Conservation (phyloP, 352 stramenopile genomes). For the Globisporangium parvum region DNA sequence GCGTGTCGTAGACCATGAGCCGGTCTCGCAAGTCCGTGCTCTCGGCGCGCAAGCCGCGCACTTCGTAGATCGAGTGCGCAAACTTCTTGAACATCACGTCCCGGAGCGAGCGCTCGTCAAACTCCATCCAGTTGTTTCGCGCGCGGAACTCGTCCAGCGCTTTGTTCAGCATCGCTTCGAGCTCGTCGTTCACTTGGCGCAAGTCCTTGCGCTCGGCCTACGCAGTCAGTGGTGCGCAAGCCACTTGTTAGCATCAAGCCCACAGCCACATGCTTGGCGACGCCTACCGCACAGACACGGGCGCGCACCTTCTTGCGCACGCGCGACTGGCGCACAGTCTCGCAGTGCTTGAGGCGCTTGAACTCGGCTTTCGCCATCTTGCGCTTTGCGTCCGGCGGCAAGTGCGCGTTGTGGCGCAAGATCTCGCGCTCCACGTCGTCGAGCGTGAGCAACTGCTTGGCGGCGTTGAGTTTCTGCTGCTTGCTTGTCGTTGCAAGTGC, state of each 20-base stretch:
- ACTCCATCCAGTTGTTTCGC: slow-evolving; percentile 39
- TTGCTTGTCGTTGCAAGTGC: not conserved
- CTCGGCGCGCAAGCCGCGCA: slow-evolving; percentile 41
- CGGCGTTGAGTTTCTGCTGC: slow-evolving; percentile 5
- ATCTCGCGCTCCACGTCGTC: slow-evolving; percentile 58
- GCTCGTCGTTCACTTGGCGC: slow-evolving; percentile 45
- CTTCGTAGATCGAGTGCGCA: slow-evolving; percentile 69
- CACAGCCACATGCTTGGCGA: too few species aligned
- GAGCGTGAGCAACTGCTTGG: slow-evolving; percentile 40
- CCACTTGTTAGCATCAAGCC: too few species aligned
- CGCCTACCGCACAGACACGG: not conserved
- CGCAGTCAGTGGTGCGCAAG: slow-evolving; percentile 7
- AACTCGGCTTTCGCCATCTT: slow-evolving; percentile 64
- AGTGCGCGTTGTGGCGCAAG: slow-evolving; percentile 27
- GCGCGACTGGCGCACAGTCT: slow-evolving; percentile 72
- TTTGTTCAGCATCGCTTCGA: slow-evolving; percentile 39
- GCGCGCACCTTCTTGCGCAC: slow-evolving; percentile 59
- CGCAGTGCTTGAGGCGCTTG: slow-evolving; percentile 71
- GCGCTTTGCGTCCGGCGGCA: slow-evolving; percentile 36
- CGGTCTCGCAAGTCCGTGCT: slow-evolving; percentile 40
- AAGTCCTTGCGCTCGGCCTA: slow-evolving; percentile 46
- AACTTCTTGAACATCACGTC: slow-evolving; percentile 64
- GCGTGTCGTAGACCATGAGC: slow-evolving; percentile 49
- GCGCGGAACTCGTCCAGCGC: slow-evolving; percentile 29
- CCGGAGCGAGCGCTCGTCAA: slow-evolving; percentile 39